Evolutionary conservation across 352 stramenopile genomes (phyloP).

Genomic region (Globisporangium radiosum): DNA sequence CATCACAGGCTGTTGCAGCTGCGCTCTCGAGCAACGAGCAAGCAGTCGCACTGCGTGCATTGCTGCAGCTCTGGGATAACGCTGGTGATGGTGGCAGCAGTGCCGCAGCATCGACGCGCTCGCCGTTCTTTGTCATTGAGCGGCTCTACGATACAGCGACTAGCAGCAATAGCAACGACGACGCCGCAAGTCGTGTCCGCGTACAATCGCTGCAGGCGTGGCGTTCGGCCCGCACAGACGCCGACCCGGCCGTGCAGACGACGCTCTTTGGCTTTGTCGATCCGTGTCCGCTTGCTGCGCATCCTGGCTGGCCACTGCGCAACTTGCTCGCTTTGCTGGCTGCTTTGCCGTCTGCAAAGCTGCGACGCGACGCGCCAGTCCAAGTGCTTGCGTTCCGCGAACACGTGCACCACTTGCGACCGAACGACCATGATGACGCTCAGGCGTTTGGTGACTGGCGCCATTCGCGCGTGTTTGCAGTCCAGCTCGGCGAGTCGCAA

Average conservation of each 20-base stretch:
- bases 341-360: slow-evolving; percentile 23
- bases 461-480: slow-evolving; percentile 51
- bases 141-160: slow-evolving; percentile 7
- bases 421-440: slow-evolving; percentile 2
- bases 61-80: slow-evolving; percentile 33
- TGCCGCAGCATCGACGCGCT: background rate
- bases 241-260: slow-evolving; percentile 15
- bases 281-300: slow-evolving; percentile 59
- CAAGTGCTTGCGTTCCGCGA: slow-evolving; percentile 70
- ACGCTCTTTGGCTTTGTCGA: slow-evolving; percentile 87
- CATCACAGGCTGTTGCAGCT: slow-evolving; percentile 19
- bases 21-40: slow-evolving; percentile 38
- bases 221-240: slow-evolving; percentile 5
- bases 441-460: slow-evolving; percentile 43
- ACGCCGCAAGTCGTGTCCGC: slow-evolving; percentile 7
- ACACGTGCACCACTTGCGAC: slow-evolving; percentile 45
- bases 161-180: slow-evolving; percentile 1
- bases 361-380: slow-evolving; percentile 24
- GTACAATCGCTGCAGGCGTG: slow-evolving; percentile 29
- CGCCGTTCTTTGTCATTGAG: slow-evolving; percentile 71
- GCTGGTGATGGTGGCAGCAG: too few species aligned
- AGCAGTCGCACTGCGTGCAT: slow-evolving; percentile 21
- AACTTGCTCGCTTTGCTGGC: slow-evolving; percentile 78
- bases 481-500: slow-evolving; percentile 30
- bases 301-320: slow-evolving; percentile 85